These are phyloP conservation scores for Penicillium sp. DNA, from an alignment of 2,329 filamentous ascomycete species.

Conservation along the genomic window DNA sequence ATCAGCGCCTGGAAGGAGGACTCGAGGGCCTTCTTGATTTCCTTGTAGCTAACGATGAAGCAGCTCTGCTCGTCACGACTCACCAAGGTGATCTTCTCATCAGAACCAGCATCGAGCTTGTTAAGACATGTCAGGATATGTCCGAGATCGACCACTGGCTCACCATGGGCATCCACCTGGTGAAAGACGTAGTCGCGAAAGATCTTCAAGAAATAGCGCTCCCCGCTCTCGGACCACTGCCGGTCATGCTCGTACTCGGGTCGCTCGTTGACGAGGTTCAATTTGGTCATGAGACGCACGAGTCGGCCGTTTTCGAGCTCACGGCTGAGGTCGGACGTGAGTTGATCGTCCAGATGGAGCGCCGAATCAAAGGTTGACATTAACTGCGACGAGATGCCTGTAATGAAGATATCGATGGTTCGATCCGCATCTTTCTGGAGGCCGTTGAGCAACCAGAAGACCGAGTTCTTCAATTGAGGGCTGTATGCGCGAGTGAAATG, in stretches of 20 bases:
- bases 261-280: constrained; percentile 84
- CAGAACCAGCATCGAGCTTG: constrained; percentile 83
- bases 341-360: constrained; percentile 72
- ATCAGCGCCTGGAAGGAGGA: constrained; percentile 57
- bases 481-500: constrained; percentile 73
- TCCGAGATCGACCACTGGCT: constrained; percentile 77
- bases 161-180: constrained; percentile 79
- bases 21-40: constrained; percentile 66
- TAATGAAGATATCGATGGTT: constrained; percentile 70
- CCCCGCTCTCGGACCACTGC: constrained; percentile 86
- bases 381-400: constrained; percentile 72
- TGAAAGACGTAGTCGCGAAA: constrained; percentile 98
- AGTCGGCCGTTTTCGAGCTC: constrained; percentile 89
- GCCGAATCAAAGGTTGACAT: constrained; percentile 70
- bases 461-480: constrained; percentile 68
- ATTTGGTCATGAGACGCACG: constrained; percentile 73
- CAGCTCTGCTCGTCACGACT: constrained; percentile 87
- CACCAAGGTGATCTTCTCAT: constrained; percentile 79
- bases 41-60: constrained; percentile 84
- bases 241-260: constrained; percentile 74
- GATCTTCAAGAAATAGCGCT: constrained; percentile 86
- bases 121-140: constrained; percentile 84
- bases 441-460: constrained; percentile 75
- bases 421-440: constrained; percentile 60
- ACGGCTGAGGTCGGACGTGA: constrained; percentile 65